These are phyloP conservation scores for Colletotrichum liaoningense DNA, from an alignment of 2,329 filamentous ascomycete genomes.

Conservation along the genomic window DNA sequence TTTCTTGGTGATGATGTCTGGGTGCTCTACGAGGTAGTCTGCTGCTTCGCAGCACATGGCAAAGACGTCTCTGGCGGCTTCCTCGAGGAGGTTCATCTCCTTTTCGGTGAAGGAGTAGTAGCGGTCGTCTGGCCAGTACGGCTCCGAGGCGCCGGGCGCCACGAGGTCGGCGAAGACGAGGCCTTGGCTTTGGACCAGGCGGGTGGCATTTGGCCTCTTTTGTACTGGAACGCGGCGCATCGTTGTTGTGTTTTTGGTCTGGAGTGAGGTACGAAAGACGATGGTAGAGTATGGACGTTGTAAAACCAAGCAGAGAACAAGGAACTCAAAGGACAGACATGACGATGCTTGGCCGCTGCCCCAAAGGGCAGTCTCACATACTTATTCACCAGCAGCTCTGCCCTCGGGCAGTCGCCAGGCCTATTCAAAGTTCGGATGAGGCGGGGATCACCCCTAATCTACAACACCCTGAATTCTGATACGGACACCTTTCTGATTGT, in stretches of 20 bases:
- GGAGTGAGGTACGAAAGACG: too few relatives aligned
- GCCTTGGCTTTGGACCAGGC: conserved; percentile 18
- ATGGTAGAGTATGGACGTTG: too few relatives aligned
- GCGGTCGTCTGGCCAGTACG: conserved; percentile 17
- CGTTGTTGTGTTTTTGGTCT: too few relatives aligned
- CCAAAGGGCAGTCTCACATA: too few relatives aligned
- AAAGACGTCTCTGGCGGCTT: conserved; percentile 2
- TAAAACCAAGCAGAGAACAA: too few relatives aligned
- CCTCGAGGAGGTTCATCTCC: conserved; percentile 7
- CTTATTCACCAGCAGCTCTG: not conserved
- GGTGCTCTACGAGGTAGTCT: conserved; percentile 10
- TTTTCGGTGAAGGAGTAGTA: conserved; percentile 11
- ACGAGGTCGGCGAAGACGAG: conserved; percentile 17
- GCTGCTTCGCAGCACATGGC: conserved; percentile 21
- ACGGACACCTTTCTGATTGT: not conserved
- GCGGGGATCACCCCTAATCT: not conserved
- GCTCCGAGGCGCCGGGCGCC: not conserved
- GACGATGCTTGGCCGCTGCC: too few relatives aligned
- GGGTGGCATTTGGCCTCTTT: conserved; percentile 3
- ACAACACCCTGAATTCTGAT: not conserved
- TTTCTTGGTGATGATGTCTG: not conserved
- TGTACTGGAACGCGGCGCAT: conserved; percentile 7
- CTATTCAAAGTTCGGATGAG: not conserved
- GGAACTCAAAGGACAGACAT: too few relatives aligned
- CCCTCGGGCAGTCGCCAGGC: not conserved